phyloP scores from a whole-genome alignment of 768 basidiomycete species.

The Mycena maculata region DNA sequence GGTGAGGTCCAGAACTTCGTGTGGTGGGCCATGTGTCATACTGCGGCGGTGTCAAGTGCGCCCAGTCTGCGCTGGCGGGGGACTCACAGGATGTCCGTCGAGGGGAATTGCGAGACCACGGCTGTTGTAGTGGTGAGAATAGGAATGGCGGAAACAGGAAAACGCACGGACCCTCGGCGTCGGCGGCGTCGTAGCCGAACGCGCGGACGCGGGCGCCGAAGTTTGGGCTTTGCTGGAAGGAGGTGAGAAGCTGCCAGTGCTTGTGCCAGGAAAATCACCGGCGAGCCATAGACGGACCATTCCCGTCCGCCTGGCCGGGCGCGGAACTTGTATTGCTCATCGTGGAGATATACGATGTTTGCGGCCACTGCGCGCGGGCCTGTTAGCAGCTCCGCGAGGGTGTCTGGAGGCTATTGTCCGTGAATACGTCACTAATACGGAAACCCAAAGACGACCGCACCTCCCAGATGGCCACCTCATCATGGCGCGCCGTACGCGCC shows the following conservation, averaged over 20 bases:
- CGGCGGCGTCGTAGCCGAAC: conserved; percentile 59
- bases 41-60: conserved; percentile 33
- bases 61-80: too few relatives aligned
- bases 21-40: conserved; percentile 72
- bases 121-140: conserved; percentile 29
- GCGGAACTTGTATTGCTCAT: conserved; percentile 56
- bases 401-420: conserved; percentile 24
- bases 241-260: not conserved
- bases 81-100: conserved; percentile 58
- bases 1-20: conserved; percentile 61
- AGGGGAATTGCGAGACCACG: conserved; percentile 46
- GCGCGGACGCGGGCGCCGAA: conserved; percentile 59
- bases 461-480: not conserved
- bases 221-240: conserved; percentile 13
- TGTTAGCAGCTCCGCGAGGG: conserved; percentile 49
- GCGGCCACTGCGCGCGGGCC: conserved; percentile 49
- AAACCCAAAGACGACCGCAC: conserved; percentile 15
- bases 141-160: not conserved
- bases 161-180: conserved; percentile 47
- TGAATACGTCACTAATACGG: conserved; percentile 9
- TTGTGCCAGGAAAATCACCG: conserved; percentile 54
- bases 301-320: conserved; percentile 50
- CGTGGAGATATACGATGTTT: conserved; percentile 69
- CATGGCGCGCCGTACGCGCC: not conserved
- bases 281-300: conserved; percentile 78